Percentiles rank a stretch among this genome's conserved stretches.
Evolutionary conservation across 495 filamentous ascomycete genomes (phyloP).

Genomic region (Usnea hakonensis): DNA sequence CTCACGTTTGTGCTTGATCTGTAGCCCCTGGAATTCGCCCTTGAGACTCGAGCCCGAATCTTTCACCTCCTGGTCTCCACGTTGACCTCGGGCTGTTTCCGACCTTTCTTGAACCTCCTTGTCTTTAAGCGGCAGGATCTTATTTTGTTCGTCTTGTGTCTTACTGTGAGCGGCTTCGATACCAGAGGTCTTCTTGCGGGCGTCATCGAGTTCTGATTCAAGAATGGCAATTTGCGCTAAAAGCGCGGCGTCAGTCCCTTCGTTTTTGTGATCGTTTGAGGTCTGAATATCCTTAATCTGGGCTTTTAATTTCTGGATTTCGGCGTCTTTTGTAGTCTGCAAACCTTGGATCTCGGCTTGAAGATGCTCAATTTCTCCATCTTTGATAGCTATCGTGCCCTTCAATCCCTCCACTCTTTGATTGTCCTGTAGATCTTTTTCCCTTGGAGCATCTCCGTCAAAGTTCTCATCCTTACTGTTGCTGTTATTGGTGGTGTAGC

Average conservation of each 20-base stretch:
- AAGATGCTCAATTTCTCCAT: background rate
- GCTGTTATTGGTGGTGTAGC: background rate
- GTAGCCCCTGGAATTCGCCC: conserved; percentile 9
- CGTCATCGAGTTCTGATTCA: conserved; percentile 5
- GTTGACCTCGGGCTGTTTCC: background rate
- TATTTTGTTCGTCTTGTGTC: conserved; percentile 1
- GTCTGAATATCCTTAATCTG: conserved; percentile 6
- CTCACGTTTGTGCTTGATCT: conserved; percentile 12
- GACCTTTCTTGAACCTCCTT: conserved; percentile 3
- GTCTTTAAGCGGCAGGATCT: background rate
- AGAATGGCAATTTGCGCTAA: conserved; percentile 4
- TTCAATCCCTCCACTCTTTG: background rate
- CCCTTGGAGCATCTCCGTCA: background rate
- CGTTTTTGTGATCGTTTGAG: background rate
- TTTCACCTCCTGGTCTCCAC: conserved; percentile 6
- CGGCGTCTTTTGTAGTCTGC: background rate
- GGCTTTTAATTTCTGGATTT: conserved; percentile 6
- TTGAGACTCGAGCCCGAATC: conserved; percentile 8
- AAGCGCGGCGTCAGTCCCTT: background rate
- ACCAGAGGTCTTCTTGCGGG: conserved; percentile 6
- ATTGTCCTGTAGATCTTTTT: background rate
- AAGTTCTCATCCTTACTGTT: background rate
- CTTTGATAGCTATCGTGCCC: background rate
- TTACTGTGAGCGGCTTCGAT: conserved; percentile 3
- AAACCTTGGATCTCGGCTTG: background rate